Evolutionary conservation across 306 rosid species (phyloP), one percentile per base, ranked within the genome.

Genomic region (Corylus heterophylla): DNA sequence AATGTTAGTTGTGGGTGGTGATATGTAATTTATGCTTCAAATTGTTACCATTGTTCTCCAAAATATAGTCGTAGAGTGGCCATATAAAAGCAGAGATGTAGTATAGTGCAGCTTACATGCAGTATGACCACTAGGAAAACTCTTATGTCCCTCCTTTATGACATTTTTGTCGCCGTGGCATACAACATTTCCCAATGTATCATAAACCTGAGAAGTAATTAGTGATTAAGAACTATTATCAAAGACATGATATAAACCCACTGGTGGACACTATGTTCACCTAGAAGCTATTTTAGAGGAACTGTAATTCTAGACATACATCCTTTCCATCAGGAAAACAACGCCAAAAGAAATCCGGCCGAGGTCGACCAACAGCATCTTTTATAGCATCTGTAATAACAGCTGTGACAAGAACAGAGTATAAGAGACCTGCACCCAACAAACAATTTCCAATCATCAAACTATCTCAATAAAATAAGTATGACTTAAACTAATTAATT

Each of bases 281-380:
- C 44, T 8, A 17, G 18, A 83, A 74, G 76, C 29, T 76, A 37
- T 8, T 58, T 29, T 48, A 8, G 50, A 69, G 55, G 56, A 74
- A 59, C 54, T 37, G 52, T 55, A 74, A 69, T 81, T 82, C 13
- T 47, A 61, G 71, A 83, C 90, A 52, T 87, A 94, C 98, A 82
- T 89, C 97, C 79, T 92, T 94, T 85, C 98, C 98, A 81, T 94
- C 97, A 6, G 98, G 98, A 80, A 94, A 94, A 86, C 98, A 94
- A 58, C 97, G 91, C 98, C 97, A 94, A 69, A 94, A 94, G 89
- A 94, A 94, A 87, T 94, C 92, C 0, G 98, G 98, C 72, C 98
- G 97, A 71, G 98, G 98, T 64, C 98, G 92, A 35, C 97, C 97
- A 11, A 94, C 98, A 50, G 92, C 97, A 83, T 88, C 68, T 87